Base-by-base conservation (phyloP, 305 asterid species). In the Solanum hybrid region DNA sequence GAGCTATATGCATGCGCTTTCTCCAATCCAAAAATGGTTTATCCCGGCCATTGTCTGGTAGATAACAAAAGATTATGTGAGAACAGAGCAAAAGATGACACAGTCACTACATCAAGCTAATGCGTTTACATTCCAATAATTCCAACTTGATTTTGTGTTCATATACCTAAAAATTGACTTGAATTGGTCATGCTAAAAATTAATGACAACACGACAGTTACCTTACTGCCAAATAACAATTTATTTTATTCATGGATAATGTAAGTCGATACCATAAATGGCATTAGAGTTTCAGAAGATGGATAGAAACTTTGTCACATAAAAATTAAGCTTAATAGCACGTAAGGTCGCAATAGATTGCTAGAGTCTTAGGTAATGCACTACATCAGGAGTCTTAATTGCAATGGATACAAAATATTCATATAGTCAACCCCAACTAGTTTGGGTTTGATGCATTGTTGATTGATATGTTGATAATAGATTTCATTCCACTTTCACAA, bases 1-100 rank as follows among this genome's bases (percentile, higher is more conserved):
- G 93, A 12, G 98, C 98, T 31, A 97, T 92, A 36, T 41, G 93
- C 94, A 94, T 93, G 15, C 99, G 97, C 91, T 94, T 97, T 90
- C 92, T 92, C 99, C 99, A 97, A 92, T 97, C 99, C 91, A 96
- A 91, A n/a, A 96, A 94, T 3, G 98, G 98, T 51, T 92, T 94
- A 87, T 93, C 98, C 84, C 87, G 96, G 27, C 94, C 93, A 41
- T 91, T 94, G 90, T 95, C 99, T 96, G 37, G 61, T 76, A 82
- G 34, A 32, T 29, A 65, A 68, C 80, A 34, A 33, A 87, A 27
- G 83, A 14, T 31, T 32, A 70, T 87, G 75, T 84, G 45, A 90
- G 36, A 26, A 76, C 27, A 38, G 32, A 27, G 68, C 61, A 27
- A 68, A 84, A 37, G 83, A 72, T 70, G 37, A 7, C 90, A 89